A percentile compares a stretch with the other conserved stretches of the same genome.
Conservation (phyloP, 352 stramenopile genomes). For the Phytophthora fragariaefolia region DNA sequence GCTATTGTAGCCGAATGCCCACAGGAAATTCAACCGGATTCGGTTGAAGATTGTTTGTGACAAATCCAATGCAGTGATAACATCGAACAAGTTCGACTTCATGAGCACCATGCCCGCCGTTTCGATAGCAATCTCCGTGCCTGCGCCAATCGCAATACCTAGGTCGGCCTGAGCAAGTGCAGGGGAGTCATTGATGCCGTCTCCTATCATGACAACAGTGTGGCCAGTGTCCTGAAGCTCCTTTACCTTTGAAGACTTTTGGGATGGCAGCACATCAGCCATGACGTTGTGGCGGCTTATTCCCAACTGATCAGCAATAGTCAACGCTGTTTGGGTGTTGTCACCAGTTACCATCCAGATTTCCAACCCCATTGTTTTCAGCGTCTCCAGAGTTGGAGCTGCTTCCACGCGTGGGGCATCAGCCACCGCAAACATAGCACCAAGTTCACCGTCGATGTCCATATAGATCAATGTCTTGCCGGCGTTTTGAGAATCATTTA, state of each 20-base stretch:
- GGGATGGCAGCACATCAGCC: constrained; percentile 93
- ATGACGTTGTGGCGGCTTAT: constrained; percentile 91
- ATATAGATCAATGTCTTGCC: constrained; percentile 96
- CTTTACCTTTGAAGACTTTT: constrained; percentile 93
- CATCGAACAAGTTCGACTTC: constrained; percentile 89
- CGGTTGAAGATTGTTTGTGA: constrained; percentile 94
- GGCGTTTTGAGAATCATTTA: constrained; percentile 64
- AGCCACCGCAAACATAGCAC: constrained; percentile 75
- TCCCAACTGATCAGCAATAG: constrained; percentile 92
- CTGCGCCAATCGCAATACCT: constrained; percentile 94
- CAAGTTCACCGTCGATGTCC: constrained; percentile 73
- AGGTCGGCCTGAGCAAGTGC: constrained; percentile 96
- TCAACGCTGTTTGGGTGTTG: constrained; percentile 92
- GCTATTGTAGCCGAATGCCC: constrained; percentile 98
- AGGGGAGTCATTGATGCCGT: constrained; percentile 98
- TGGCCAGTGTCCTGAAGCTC: constrained; percentile 85
- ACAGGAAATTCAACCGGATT: constrained; percentile 97
- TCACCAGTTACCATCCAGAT: constrained; percentile 99
- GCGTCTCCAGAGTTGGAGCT: constrained; percentile 78
- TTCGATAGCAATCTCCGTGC: constrained; percentile 97
- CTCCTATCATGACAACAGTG: constrained; percentile 95
- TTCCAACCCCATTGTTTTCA: constrained; percentile 90
- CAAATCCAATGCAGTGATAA: constrained; percentile 96
- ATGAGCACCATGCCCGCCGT: constrained; percentile 94
- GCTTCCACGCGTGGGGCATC: constrained; percentile 91